These are phyloP conservation scores for Aspergillus neoniger DNA, from an alignment of 2,329 filamentous ascomycete species.

Conservation along the genomic window DNA sequence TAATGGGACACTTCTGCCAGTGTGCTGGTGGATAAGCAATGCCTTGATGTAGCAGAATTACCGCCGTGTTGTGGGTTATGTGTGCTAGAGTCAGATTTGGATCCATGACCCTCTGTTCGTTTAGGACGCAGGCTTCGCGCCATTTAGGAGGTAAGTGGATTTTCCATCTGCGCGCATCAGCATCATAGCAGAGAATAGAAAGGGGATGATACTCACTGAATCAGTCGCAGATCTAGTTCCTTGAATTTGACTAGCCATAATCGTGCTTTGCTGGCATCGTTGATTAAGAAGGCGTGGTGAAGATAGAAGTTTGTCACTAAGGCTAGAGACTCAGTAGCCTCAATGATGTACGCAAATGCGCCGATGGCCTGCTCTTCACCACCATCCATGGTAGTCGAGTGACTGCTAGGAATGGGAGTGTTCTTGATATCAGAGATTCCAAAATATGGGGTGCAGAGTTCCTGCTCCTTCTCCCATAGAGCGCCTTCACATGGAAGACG, in stretches of 20 bases:
- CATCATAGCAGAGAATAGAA: too few species aligned
- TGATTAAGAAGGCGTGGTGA: slow-evolving; percentile 33
- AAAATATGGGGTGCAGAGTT: slow-evolving; percentile 42
- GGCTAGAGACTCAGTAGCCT: slow-evolving; percentile 38
- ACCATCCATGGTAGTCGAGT: not conserved
- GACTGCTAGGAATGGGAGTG: slow-evolving; percentile 1
- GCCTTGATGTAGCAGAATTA: slow-evolving; percentile 52
- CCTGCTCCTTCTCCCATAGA: slow-evolving; percentile 31
- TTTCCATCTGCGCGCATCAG: slow-evolving; percentile 23
- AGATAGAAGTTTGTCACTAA: slow-evolving; percentile 41
- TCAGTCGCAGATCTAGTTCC: slow-evolving; percentile 32
- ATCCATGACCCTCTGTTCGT: slow-evolving; percentile 44
- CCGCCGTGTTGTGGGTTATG: slow-evolving; percentile 53
- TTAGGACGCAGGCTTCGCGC: slow-evolving; percentile 38
- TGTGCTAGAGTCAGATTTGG: slow-evolving; percentile 54
- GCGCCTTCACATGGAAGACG: slow-evolving; percentile 39
- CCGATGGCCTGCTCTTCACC: slow-evolving; percentile 21
- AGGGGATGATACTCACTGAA: too few species aligned
- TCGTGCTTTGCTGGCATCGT: slow-evolving; percentile 30
- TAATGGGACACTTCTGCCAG: slow-evolving; percentile 34
- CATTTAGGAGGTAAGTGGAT: slow-evolving; percentile 33
- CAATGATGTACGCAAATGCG: slow-evolving; percentile 26
- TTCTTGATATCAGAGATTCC: slow-evolving; percentile 38
- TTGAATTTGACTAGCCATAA: slow-evolving; percentile 37
- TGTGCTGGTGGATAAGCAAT: slow-evolving; percentile 45